Base-by-base conservation (phyloP, 192 early-diverging fungal species). In the Hyaloraphidium curvatum region DNA sequence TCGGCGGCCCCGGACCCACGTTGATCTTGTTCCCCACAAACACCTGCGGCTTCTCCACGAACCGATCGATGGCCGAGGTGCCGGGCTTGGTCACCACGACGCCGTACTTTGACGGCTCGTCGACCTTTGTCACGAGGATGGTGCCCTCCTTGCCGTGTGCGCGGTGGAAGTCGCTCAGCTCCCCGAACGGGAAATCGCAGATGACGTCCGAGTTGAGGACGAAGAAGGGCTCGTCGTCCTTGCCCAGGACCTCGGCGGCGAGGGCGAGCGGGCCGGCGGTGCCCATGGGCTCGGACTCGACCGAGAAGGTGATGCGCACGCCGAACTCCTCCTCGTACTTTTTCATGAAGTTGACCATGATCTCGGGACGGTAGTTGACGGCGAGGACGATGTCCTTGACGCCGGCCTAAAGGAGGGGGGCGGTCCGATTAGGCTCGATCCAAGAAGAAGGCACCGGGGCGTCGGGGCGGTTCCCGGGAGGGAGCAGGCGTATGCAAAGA, bases 121-220 rank as follows among this genome's bases (percentile, higher is more conserved):
- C 87, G 40, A 96, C 95, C 64, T 82, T 85, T 58, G 95, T 98
- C 28, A 87, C 80, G 55, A 98, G 73, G 65, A 98, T 86, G 52
- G 95, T 96, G 51, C 92, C 95, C 65, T 98, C 92, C 48, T 73
- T 65, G 26, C 92, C 91, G 65, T 98, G 95, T 55, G 70, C 64
- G 23, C 70, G 60, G 62, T 98, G 95, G 82, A 97, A 97, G 59
- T 81, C 80, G 54, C 81, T 68, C 54, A 98, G 71, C 35, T 81
- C 70, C 40, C 84, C 74, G 66, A 98, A 97, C 30, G 92, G 95
- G 68, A 89, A 98, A 39, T 96, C 95, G 72, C 95, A 98, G 50
- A 91, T 98, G 23, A 98, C 88, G 72, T 98, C 95, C 59, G 82
- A 84, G 77, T 98, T 98, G 35, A 98, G 77, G 25, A 98, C 95